These are phyloP conservation scores for Pterocarpus macrocarpus DNA, from an alignment of 306 rosid species.

Conservation along the genomic window DNA sequence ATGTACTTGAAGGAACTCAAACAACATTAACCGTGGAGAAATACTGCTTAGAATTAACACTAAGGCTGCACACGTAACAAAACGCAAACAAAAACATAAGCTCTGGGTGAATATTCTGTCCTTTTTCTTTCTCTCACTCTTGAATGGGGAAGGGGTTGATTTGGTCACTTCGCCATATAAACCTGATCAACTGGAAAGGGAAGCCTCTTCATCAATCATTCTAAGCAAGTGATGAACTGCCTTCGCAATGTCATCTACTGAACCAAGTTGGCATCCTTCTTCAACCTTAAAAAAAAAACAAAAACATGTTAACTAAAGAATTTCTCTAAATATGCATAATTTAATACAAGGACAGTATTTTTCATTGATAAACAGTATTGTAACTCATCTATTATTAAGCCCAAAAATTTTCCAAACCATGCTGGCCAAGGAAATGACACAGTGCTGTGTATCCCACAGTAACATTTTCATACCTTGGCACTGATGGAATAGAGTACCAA, in stretches of 20 bases:
- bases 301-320: conserved; percentile 25
- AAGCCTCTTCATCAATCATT: conserved; percentile 69
- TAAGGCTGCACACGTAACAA: conserved; percentile 4
- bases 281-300: conserved; percentile 61
- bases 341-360: background rate
- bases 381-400: background rate
- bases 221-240: conserved; percentile 72
- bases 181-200: conserved; percentile 44
- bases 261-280: conserved; percentile 73
- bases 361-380: background rate
- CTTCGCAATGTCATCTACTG: conserved; percentile 75
- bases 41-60: conserved; percentile 19
- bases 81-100: background rate
- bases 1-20: conserved; percentile 8
- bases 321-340: background rate
- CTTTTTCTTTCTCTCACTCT: background rate
- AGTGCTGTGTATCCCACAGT: no score
- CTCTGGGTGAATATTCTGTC: background rate
- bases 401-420: background rate
- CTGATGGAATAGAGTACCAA: conserved; percentile 84
- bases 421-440: background rate
- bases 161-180: conserved; percentile 33
- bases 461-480: conserved; percentile 70
- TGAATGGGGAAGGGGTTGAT: conserved; percentile 6
- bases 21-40: background rate